Base-by-base conservation (phyloP, 768 basidiomycete species). In the Boletus tylopilopsis region DNA sequence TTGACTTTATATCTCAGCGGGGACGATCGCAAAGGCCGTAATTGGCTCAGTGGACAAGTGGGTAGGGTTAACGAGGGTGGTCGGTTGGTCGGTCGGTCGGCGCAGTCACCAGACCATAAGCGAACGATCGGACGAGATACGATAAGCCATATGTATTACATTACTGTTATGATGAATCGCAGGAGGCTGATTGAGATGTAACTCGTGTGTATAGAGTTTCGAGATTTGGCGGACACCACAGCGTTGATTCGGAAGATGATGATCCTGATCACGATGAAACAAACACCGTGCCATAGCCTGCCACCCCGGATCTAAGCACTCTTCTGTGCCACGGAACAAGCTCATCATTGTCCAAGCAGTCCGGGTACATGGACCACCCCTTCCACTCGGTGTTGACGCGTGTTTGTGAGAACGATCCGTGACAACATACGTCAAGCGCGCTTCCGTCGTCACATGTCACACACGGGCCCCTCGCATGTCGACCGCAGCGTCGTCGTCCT, bases 391-490 rank as follows among this genome's bases (percentile, higher is more conserved):
- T 64, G 44, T 64, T 63, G 57, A 55, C 25, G 1, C n/a, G 0
- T 69, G 42, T 68, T 67, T 67, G 63, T 29, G 0, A 1, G 2
- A 8, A 9, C 35, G 10, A 18, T n/a, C 18, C 36, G 49, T 53
- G 49, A 54, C 62, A 67, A 67, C 55, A 57, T 56, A 58, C 45
- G 18, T 30, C 35, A 42, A 24, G 39, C 38, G 19, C 51, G 33
- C 34, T n/a, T 48, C 57, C 45, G 43, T 45, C 29, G 58, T 62
- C 49, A 51, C 59, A 47, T 56, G n/a, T n/a, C n/a, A n/a, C n/a
- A n/a, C n/a, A n/a, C n/a, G n/a, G n/a, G n/a, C n/a, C n/a, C 21
- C 45, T 23, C 58, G 69, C 11, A 68, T 68, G 66, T 60, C 73
- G 45, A 62, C 67, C 55, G 5, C 56, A 11, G 42, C 57, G 46